Conservation (phyloP, 768 basidiomycete genomes). For the Rhodotorula graminis region DNA sequence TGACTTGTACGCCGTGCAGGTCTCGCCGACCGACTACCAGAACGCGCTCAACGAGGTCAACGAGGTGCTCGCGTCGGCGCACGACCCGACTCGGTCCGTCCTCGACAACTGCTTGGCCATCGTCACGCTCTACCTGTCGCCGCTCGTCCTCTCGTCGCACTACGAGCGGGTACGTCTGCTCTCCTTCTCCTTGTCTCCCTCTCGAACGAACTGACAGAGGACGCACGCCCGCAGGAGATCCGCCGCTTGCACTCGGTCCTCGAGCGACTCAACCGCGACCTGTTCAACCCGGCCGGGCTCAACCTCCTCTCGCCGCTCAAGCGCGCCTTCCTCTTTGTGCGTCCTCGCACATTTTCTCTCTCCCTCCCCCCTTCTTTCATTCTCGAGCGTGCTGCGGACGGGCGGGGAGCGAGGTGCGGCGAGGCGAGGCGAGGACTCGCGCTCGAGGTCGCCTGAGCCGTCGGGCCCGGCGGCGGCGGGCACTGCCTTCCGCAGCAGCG, state of each 20-base stretch:
- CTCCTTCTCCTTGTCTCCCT: neutral
- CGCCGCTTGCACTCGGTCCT: slow-evolving; percentile 59
- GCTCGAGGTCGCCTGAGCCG: no score
- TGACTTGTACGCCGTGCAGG: slow-evolving; percentile 52
- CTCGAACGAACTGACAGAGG: neutral
- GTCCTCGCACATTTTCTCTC: slow-evolving; percentile 47
- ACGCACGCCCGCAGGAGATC: slow-evolving; percentile 63
- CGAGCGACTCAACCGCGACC: slow-evolving; percentile 61
- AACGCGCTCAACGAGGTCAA: slow-evolving; percentile 89
- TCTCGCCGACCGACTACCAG: slow-evolving; percentile 83
- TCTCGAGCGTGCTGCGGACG: neutral
- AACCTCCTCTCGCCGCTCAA: slow-evolving; percentile 78
- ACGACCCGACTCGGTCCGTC: slow-evolving; percentile 67
- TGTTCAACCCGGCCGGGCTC: slow-evolving; percentile 81
- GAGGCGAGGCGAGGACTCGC: no score
- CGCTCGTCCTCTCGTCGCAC: slow-evolving; percentile 64
- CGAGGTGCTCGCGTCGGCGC: slow-evolving; percentile 75
- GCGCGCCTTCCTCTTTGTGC: slow-evolving; percentile 85
- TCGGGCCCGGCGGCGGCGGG: no score
- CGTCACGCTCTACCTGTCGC: slow-evolving; percentile 72
- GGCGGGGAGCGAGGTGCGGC: no score
- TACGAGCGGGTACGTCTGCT: slow-evolving; percentile 64
- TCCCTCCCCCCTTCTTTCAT: no score
- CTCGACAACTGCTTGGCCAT: slow-evolving; percentile 75
- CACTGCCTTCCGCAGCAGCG: no score